Evolutionary conservation across 495 filamentous ascomycete species (phyloP).

Genomic region (Penicillium daleae): DNA sequence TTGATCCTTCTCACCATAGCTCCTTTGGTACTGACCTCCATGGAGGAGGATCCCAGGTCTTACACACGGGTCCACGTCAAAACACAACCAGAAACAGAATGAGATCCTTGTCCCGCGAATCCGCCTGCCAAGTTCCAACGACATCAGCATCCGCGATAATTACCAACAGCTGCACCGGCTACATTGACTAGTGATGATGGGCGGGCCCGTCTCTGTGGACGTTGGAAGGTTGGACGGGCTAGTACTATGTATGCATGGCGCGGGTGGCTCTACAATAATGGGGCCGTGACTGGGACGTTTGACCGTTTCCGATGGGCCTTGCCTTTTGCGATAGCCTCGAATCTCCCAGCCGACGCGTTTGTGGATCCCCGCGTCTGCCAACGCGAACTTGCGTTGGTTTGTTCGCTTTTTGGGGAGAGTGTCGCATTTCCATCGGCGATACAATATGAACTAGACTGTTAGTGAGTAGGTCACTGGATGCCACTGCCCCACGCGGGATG

Average conservation of each 20-base stretch:
- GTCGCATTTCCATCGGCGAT: background rate
- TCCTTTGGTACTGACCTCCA: background rate
- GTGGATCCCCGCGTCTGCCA: conserved; percentile 30
- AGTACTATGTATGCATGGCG: conserved; percentile 20
- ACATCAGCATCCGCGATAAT: background rate
- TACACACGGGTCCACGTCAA: conserved; percentile 28
- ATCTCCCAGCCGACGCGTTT: conserved; percentile 22
- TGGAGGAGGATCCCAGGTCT: conserved; percentile 12
- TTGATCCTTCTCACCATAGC: background rate
- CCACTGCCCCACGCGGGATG: conserved; percentile 34
- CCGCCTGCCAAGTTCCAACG: background rate
- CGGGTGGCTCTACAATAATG: conserved; percentile 23
- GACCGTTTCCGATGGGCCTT: conserved; percentile 14
- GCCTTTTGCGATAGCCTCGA: conserved; percentile 24
- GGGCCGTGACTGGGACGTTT: conserved; percentile 7
- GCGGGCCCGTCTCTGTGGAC: background rate
- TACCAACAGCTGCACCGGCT: conserved; percentile 13
- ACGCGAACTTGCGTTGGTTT: conserved; percentile 22
- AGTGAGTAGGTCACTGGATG: background rate
- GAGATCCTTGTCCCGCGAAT: background rate
- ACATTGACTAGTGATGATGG: conserved; percentile 12
- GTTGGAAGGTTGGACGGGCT: background rate
- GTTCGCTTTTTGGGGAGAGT: background rate
- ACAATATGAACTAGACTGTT: background rate
- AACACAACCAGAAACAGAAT: background rate